phyloP scores from a whole-genome alignment of 352 stramenopile genomes.

The Globisporangium carolinianum region DNA sequence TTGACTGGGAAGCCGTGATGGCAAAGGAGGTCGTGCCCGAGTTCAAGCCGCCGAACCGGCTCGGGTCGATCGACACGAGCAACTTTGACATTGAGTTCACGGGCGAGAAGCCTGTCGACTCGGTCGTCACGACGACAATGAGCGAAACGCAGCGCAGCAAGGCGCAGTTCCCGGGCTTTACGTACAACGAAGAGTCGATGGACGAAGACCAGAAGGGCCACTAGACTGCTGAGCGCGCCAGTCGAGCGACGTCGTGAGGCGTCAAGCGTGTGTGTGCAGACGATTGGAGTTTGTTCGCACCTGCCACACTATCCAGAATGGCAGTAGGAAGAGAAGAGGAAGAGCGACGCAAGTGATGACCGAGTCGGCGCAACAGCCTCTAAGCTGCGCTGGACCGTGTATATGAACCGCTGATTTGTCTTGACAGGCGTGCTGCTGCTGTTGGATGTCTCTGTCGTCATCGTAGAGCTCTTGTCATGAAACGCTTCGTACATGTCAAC shows the following conservation, averaged over 20 bases:
- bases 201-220: constrained; percentile 82
- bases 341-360: neutral
- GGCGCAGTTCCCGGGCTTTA: constrained; percentile 87
- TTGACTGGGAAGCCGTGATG: constrained; percentile 89
- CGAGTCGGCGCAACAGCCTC: too few species aligned
- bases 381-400: too few species aligned
- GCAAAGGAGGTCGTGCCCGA: constrained; percentile 85
- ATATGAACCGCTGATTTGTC: too few species aligned
- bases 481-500: too few species aligned
- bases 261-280: neutral
- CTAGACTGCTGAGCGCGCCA: constrained; percentile 20
- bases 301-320: too few species aligned
- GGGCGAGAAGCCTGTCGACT: constrained; percentile 86
- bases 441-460: too few species aligned
- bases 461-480: too few species aligned
- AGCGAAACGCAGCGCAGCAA: constrained; percentile 88
- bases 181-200: constrained; percentile 86
- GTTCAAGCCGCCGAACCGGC: constrained; percentile 88
- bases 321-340: neutral
- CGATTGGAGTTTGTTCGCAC: neutral
- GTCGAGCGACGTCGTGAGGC: neutral
- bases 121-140: constrained; percentile 87
- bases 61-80: constrained; percentile 89
- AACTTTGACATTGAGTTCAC: constrained; percentile 95
- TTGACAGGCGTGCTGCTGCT: too few species aligned